Evolutionary conservation across 2,329 filamentous ascomycete species (phyloP).

Genomic region (Lachnellula suecica): DNA sequence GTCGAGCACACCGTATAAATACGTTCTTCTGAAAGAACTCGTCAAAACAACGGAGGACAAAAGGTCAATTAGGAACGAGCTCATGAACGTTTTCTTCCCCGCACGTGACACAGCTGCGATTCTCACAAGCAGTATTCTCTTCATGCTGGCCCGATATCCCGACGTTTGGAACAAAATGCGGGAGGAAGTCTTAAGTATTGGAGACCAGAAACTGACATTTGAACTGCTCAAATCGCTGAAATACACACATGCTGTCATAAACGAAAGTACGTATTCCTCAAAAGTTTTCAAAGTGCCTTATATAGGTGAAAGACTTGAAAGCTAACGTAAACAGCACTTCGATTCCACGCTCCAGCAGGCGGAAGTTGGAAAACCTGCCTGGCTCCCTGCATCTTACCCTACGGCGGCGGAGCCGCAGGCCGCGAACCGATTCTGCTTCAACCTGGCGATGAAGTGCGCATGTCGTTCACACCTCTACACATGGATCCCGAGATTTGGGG

Average conservation of each 20-base stretch:
- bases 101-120: constrained; percentile 39
- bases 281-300: too few species aligned
- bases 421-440: too few species aligned
- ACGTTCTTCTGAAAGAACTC: constrained; percentile 48
- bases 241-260: constrained; percentile 54
- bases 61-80: constrained; percentile 34
- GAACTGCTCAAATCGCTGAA: constrained; percentile 48
- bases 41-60: constrained; percentile 42
- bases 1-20: constrained; percentile 24
- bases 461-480: too few species aligned
- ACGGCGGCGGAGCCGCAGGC: too few species aligned
- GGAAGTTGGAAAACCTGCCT: too few species aligned
- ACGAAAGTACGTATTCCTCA: constrained; percentile 53
- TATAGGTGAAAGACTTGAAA: too few species aligned
- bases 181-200: constrained; percentile 39
- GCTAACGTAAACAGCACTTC: too few species aligned
- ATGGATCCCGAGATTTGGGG: too few species aligned
- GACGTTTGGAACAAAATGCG: constrained; percentile 38
- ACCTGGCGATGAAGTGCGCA: too few species aligned
- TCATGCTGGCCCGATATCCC: constrained; percentile 49
- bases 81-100: constrained; percentile 35
- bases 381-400: too few species aligned
- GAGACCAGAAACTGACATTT: constrained; percentile 40
- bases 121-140: constrained; percentile 42
- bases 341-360: too few species aligned